Conservation (phyloP, 2,329 filamentous ascomycete species). For the Stachybotrys elegans region DNA sequence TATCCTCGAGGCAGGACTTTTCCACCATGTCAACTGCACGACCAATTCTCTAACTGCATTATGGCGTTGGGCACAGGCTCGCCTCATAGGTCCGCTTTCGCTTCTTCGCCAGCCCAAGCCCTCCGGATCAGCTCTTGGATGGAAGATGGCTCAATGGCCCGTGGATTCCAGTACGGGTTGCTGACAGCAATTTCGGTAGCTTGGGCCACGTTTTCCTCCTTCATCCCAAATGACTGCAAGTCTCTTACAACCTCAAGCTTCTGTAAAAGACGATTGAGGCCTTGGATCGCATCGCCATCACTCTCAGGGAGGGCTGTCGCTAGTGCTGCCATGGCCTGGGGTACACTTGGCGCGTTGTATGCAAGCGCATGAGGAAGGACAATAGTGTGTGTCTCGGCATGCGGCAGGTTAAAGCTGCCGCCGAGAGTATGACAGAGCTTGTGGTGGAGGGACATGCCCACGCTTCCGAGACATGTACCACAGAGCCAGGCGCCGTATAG, state of each 20-base stretch:
- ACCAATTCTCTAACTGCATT: too few relatives aligned
- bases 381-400: conserved; percentile 61
- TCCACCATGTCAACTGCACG: too few relatives aligned
- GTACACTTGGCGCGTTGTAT: conserved; percentile 54
- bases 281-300: conserved; percentile 52
- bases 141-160: conserved; percentile 43
- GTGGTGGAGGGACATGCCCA: conserved; percentile 61
- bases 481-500: conserved; percentile 63
- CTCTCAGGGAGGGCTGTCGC: conserved; percentile 50
- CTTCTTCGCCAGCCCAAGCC: conserved; percentile 56
- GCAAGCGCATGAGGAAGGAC: conserved; percentile 58
- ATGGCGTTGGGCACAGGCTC: too few relatives aligned
- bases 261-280: conserved; percentile 50
- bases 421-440: conserved; percentile 63
- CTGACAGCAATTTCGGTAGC: conserved; percentile 53
- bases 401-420: conserved; percentile 58
- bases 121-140: conserved; percentile 53
- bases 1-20: too few relatives aligned
- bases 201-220: conserved; percentile 55
- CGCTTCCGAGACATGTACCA: conserved; percentile 53
- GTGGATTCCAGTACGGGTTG: conserved; percentile 57
- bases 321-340: conserved; percentile 45
- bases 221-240: conserved; percentile 52
- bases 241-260: conserved; percentile 47
- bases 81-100: conserved; percentile 24